Percentiles rank a stretch among this genome's conserved stretches.
Conservation (phyloP, 495 filamentous ascomycete species). For the Bryoglossum gracile region DNA sequence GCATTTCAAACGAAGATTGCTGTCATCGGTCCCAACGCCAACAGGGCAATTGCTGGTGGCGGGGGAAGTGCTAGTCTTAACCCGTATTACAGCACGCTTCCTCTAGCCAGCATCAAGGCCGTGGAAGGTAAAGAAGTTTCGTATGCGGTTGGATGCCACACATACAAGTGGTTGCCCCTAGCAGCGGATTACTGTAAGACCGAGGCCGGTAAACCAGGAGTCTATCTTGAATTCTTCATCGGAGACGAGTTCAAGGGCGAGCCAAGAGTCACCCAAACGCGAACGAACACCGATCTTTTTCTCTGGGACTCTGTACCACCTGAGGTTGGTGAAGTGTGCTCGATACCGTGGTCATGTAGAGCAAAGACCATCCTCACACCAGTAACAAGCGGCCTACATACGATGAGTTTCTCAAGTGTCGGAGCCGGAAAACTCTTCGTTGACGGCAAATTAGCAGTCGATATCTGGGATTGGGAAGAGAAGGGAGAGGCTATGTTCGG, state of each 20-base stretch:
- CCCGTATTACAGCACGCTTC: slow-evolving; percentile 66
- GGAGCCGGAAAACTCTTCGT: slow-evolving; percentile 66
- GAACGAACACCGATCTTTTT: slow-evolving; percentile 57
- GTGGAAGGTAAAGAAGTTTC: slow-evolving; percentile 39
- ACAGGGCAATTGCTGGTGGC: slow-evolving; percentile 67
- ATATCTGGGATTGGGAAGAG: slow-evolving; percentile 65
- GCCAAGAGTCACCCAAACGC: slow-evolving; percentile 44
- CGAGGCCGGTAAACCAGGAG: slow-evolving; percentile 47
- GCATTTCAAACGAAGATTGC: slow-evolving; percentile 54
- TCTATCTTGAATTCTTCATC: slow-evolving; percentile 55
- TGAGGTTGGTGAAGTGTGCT: slow-evolving; percentile 48
- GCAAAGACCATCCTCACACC: slow-evolving; percentile 49
- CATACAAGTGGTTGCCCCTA: slow-evolving; percentile 58
- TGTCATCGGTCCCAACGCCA: slow-evolving; percentile 79
- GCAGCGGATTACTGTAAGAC: slow-evolving; percentile 51
- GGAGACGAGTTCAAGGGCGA: slow-evolving; percentile 54
- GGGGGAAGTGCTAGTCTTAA: slow-evolving; percentile 75
- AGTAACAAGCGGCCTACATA: slow-evolving; percentile 53
- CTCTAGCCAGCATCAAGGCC: slow-evolving; percentile 46
- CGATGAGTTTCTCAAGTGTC: slow-evolving; percentile 68
- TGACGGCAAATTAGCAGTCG: slow-evolving; percentile 61
- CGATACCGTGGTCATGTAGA: slow-evolving; percentile 56
- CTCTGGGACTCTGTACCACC: slow-evolving; percentile 63
- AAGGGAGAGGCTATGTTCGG: slow-evolving; percentile 58
- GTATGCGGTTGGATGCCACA: slow-evolving; percentile 50